These are phyloP conservation scores for Pseudopithomyces maydicus DNA, from an alignment of 2,329 filamentous ascomycete genomes.

Conservation along the genomic window DNA sequence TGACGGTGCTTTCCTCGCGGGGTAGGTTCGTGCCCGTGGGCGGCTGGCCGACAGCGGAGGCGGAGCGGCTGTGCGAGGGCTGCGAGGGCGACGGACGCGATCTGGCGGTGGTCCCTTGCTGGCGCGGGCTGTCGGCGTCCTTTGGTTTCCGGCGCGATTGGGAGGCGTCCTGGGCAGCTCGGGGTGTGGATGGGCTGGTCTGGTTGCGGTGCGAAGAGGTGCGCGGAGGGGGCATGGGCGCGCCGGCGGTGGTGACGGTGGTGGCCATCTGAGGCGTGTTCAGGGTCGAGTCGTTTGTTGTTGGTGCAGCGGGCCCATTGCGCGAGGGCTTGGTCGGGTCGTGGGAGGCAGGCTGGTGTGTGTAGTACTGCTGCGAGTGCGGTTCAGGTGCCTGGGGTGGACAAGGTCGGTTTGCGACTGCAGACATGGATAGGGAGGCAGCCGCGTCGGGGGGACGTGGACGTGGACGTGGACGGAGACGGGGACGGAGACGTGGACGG, in stretches of 20 bases:
- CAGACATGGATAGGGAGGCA: slow-evolving; percentile 13
- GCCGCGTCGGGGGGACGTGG: slow-evolving; percentile 2
- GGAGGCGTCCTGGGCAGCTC: slow-evolving; percentile 28
- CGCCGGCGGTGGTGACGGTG: slow-evolving; percentile 60
- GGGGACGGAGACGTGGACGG: neutral
- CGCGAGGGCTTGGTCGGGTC: slow-evolving; percentile 44
- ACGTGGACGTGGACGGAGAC: neutral
- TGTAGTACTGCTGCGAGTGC: slow-evolving; percentile 41
- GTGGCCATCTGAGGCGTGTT: slow-evolving; percentile 49
- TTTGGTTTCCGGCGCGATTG: slow-evolving; percentile 51
- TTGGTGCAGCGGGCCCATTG: slow-evolving; percentile 49
- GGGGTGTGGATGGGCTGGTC: slow-evolving; percentile 37
- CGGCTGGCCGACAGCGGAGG: slow-evolving; percentile 58
- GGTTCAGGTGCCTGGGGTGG: slow-evolving; percentile 35
- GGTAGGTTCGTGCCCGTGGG: slow-evolving; percentile 61
- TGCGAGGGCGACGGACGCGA: slow-evolving; percentile 41
- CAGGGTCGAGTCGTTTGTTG: slow-evolving; percentile 34
- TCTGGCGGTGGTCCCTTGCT: slow-evolving; percentile 33
- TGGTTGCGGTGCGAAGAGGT: slow-evolving; percentile 73
- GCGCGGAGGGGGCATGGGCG: slow-evolving; percentile 75
- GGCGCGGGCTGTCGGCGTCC: slow-evolving; percentile 51
- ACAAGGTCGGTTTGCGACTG: slow-evolving; percentile 33
- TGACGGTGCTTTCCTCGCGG: slow-evolving; percentile 77
- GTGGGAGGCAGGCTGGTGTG: slow-evolving; percentile 39
- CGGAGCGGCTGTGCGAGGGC: slow-evolving; percentile 51